Conservation (phyloP, 2,329 filamentous ascomycete species). For the Escovopsis sp. region DNA sequence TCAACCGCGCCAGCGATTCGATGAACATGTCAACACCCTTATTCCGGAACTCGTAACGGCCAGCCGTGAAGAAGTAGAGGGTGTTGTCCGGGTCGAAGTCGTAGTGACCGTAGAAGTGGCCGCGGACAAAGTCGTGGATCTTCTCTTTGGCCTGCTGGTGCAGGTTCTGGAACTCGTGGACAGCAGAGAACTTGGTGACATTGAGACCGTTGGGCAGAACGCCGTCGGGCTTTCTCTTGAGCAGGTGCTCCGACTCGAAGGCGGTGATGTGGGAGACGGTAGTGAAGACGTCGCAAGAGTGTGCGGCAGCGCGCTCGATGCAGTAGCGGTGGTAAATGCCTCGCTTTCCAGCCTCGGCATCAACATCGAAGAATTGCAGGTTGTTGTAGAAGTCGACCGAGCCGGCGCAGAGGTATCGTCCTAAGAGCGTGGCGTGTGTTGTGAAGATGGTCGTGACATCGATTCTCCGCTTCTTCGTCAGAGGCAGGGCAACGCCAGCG, state of each 20-base stretch:
- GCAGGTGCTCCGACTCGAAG: conserved; percentile 91
- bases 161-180: conserved; percentile 97
- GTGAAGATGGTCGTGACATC: conserved; percentile 98
- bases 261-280: conserved; percentile 98
- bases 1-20: conserved; percentile 84
- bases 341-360: conserved; percentile 90
- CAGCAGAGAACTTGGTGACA: conserved; percentile 90
- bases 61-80: conserved; percentile 92
- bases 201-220: conserved; percentile 94
- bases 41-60: conserved; percentile 94
- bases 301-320: conserved; percentile 86
- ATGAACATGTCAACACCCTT: conserved; percentile 99
- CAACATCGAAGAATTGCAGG: conserved; percentile 89
- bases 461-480: conserved; percentile 87
- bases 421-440: conserved; percentile 88
- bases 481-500: conserved; percentile 78
- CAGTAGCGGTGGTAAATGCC: conserved; percentile 98
- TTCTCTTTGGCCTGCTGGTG: conserved; percentile 95
- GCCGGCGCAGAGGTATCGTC: conserved; percentile 89
- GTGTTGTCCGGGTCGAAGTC: conserved; percentile 96
- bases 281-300: conserved; percentile 91
- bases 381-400: conserved; percentile 99
- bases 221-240: conserved; percentile 95
- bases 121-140: conserved; percentile 95
- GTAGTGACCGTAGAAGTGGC: conserved; percentile 96